These are phyloP conservation scores for Euphorbia celastroides DNA, from an alignment of 441 rosid species.

Conservation along the genomic window DNA sequence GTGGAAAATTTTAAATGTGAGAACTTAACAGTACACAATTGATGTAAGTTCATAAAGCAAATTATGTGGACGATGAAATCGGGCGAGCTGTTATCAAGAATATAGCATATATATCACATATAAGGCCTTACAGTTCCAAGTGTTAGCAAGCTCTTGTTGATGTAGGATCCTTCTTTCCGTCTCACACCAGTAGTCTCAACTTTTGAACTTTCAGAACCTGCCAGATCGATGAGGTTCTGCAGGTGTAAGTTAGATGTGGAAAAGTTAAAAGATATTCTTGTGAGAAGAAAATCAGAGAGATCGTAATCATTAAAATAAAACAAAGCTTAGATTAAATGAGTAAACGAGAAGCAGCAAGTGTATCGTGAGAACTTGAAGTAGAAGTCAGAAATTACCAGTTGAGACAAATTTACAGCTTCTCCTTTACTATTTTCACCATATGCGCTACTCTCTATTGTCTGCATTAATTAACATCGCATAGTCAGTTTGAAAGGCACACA, in stretches of 20 bases:
- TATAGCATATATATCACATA: constrained; percentile 3
- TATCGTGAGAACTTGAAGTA: constrained; percentile 6
- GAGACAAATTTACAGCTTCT: constrained; percentile 95
- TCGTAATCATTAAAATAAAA: not conserved
- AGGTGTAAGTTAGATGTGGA: constrained; percentile 37
- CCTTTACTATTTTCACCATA: constrained; percentile 69
- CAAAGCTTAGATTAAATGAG: constrained; percentile 12
- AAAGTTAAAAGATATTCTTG: constrained; percentile 27
- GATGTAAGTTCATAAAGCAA: not conserved
- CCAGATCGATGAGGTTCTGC: constrained; percentile 99
- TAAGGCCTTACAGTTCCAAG: constrained; percentile 87
- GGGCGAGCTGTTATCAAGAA: not conserved
- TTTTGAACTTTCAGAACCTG: constrained; percentile 99
- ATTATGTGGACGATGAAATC: constrained; percentile 12
- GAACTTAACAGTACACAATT: not conserved
- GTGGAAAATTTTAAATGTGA: constrained; percentile 4
- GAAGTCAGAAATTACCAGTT: constrained; percentile 65
- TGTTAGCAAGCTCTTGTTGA: constrained; percentile 95
- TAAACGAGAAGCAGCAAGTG: constrained; percentile 11
- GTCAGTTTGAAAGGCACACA: constrained; percentile 16
- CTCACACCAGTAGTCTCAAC: constrained; percentile 94
- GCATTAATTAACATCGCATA: constrained; percentile 23
- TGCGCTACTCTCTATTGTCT: constrained; percentile 96
- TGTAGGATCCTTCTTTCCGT: constrained; percentile 96
- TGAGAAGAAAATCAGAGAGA: not conserved